These are phyloP conservation scores for Colletotrichum viniferum DNA, from an alignment of 2,329 filamentous ascomycete species.

Conservation along the genomic window DNA sequence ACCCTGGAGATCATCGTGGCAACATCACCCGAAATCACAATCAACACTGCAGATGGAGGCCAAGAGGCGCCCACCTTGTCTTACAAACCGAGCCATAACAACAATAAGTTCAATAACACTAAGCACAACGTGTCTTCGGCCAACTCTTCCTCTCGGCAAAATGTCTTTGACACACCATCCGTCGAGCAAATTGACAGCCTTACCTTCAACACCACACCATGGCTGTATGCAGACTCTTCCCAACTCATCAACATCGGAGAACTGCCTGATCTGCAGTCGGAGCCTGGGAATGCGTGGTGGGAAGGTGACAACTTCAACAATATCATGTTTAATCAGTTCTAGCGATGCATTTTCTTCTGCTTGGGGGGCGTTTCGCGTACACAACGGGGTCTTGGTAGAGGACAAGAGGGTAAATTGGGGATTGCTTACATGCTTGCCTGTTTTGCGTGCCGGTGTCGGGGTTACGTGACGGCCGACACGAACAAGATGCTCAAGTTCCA, in stretches of 20 bases:
- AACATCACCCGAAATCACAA: conserved; percentile 53
- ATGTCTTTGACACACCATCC: conserved; percentile 31
- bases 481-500: background rate
- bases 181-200: conserved; percentile 39
- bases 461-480: background rate
- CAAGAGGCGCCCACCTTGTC: conserved; percentile 50
- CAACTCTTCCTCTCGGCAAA: background rate
- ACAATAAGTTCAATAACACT: background rate
- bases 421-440: background rate
- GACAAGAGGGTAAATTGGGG: conserved; percentile 7
- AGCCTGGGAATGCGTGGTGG: conserved; percentile 42
- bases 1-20: conserved; percentile 55
- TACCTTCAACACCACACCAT: conserved; percentile 45
- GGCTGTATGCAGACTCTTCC: conserved; percentile 46
- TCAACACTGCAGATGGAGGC: conserved; percentile 56
- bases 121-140: background rate
- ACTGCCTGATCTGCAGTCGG: conserved; percentile 35
- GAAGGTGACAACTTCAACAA: conserved; percentile 42
- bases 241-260: conserved; percentile 43
- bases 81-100: conserved; percentile 29
- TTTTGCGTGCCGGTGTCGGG: background rate
- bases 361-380: background rate
- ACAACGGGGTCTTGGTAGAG: conserved; percentile 1
- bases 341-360: conserved; percentile 13
- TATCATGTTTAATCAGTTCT: conserved; percentile 42